Percentiles rank a stretch among this genome's conserved stretches.
These are phyloP conservation scores for Irpex lacteus DNA, from an alignment of 1,284 basidiomycete species.

Conservation along the genomic window DNA sequence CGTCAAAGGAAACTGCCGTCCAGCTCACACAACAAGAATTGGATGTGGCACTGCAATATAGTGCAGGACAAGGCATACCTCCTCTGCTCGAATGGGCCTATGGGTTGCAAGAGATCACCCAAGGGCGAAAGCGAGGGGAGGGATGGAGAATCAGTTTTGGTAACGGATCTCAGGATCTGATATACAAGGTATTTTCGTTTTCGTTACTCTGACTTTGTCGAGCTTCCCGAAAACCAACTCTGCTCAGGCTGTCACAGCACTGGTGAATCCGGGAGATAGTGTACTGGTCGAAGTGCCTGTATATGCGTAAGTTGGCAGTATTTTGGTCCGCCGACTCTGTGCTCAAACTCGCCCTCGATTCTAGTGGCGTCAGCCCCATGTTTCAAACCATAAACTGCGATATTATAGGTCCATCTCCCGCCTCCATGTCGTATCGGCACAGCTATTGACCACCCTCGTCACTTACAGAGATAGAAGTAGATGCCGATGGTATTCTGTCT, in stretches of 20 bases:
- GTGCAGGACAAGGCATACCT: conserved; percentile 70
- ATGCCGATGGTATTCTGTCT: conserved; percentile 73
- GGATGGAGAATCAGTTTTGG: conserved; percentile 78
- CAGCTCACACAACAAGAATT: conserved; percentile 36
- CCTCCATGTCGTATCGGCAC: conserved; percentile 2
- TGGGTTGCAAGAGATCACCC: conserved; percentile 63
- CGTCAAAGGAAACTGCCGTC: conserved; percentile 41
- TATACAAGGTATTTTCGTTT: conserved; percentile 67
- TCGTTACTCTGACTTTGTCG: neutral
- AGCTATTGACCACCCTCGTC: neutral
- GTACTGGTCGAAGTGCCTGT: conserved; percentile 85
- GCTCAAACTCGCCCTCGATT: neutral
- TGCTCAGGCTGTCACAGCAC: conserved; percentile 47
- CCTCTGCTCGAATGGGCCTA: conserved; percentile 65
- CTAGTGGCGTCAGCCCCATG: conserved; percentile 64
- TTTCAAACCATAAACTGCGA: conserved; percentile 56
- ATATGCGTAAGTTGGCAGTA: conserved; percentile 60
- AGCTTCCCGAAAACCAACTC: neutral
- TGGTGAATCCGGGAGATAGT: conserved; percentile 80
- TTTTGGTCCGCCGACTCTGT: neutral
- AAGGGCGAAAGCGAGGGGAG: conserved; percentile 55
- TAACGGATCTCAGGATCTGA: conserved; percentile 83
- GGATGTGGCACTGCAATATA: conserved; percentile 65
- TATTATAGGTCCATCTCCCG: conserved; percentile 52
- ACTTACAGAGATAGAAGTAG: conserved; percentile 74